Conservation (phyloP, 225 moss, liverwort and hornwort species). For the Neckera pumila region DNA sequence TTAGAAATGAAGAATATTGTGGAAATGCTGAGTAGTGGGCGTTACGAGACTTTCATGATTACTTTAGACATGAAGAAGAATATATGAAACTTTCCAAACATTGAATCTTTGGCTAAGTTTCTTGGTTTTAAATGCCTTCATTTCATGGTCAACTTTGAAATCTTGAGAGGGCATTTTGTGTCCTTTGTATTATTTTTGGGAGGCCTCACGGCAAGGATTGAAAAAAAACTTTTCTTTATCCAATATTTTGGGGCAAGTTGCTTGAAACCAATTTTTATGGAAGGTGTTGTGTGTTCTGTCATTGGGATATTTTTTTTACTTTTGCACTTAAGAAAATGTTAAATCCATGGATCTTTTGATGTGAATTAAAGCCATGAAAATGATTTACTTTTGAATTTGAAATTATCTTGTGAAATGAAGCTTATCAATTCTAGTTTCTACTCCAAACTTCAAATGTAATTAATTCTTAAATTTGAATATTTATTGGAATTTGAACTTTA, state of each 20-base stretch:
- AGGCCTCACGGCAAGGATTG: background rate
- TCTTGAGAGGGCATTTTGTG: background rate
- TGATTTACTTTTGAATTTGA: background rate
- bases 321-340: background rate
- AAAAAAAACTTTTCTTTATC: rapidly evolving
- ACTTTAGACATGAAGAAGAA: background rate
- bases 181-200: too few relatives aligned
- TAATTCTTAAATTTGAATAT: background rate
- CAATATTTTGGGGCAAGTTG: rapidly evolving
- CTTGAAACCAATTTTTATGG: too few relatives aligned
- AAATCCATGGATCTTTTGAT: too few relatives aligned
- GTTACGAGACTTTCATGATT: too few relatives aligned
- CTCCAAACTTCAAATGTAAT: background rate
- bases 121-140: too few relatives aligned
- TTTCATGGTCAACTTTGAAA: background rate
- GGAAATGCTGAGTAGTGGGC: too few relatives aligned
- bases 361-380: background rate
- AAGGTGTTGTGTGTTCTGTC: background rate
- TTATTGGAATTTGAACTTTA: background rate
- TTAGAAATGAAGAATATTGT: too few relatives aligned
- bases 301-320: background rate
- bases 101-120: background rate
- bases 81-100: rapidly evolving
- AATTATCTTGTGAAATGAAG: background rate
- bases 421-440: background rate